Conservation (phyloP, 768 basidiomycete species). For the Tylopilus sp. region DNA sequence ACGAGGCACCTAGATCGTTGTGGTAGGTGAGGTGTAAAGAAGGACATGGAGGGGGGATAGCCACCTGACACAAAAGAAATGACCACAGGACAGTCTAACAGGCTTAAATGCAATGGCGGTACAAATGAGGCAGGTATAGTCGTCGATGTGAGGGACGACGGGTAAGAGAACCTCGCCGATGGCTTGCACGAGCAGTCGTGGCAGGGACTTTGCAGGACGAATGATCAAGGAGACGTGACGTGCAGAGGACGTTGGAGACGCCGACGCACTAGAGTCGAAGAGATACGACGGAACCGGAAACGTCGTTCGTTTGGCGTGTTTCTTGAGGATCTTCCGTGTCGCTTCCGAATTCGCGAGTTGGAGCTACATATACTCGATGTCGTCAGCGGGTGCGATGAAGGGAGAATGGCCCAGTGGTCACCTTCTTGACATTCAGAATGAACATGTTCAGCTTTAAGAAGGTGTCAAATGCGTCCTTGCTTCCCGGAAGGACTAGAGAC, state of each 20-base stretch:
- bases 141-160: slow-evolving; percentile 73
- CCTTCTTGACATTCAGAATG: slow-evolving; percentile 81
- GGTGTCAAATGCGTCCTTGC: slow-evolving; percentile 54
- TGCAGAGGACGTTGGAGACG: slow-evolving; percentile 10
- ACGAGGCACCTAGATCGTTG: slow-evolving; percentile 55
- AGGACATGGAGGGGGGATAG: background rate
- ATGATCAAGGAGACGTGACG: slow-evolving; percentile 31
- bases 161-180: slow-evolving; percentile 81
- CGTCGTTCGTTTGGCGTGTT: slow-evolving; percentile 87
- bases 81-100: slow-evolving; percentile 75
- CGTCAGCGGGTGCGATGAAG: background rate
- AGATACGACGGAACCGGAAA: slow-evolving; percentile 54
- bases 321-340: slow-evolving; percentile 90
- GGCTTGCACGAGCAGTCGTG: slow-evolving; percentile 72
- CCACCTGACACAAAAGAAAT: slow-evolving; percentile 73
- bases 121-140: slow-evolving; percentile 88
- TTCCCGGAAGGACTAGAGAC: slow-evolving; percentile 55
- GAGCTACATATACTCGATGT: slow-evolving; percentile 44
- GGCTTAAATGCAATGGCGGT: slow-evolving; percentile 91
- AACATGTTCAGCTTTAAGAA: slow-evolving; percentile 78
- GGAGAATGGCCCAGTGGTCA: slow-evolving; percentile 18
- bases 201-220: slow-evolving; percentile 40
- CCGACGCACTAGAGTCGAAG: slow-evolving; percentile 17
- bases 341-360: slow-evolving; percentile 85
- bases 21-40: slow-evolving; percentile 11